phyloP scores from a whole-genome alignment of 2,329 filamentous ascomycete species.

The Penicillium sp. region DNA sequence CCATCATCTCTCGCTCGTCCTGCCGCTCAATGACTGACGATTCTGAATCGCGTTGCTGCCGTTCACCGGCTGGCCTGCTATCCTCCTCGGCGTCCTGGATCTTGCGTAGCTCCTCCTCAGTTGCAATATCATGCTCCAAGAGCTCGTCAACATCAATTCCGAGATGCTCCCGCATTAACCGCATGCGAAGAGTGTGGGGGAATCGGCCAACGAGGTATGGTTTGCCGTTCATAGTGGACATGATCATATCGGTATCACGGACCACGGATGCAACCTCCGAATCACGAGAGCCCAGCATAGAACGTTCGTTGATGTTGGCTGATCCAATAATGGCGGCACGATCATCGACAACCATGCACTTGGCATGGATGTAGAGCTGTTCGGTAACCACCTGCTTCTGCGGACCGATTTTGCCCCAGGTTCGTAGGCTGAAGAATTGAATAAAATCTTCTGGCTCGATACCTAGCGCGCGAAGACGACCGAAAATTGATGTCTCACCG shows the following conservation, averaged over 20 bases:
- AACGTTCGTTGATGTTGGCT: conserved; percentile 97
- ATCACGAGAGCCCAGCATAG: conserved; percentile 87
- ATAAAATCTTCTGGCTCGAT: conserved; percentile 96
- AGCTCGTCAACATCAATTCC: conserved; percentile 94
- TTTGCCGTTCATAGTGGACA: conserved; percentile 85
- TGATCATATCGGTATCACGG: conserved; percentile 88
- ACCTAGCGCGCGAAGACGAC: conserved; percentile 71
- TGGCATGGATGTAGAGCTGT: conserved; percentile 97
- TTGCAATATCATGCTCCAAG: conserved; percentile 72
- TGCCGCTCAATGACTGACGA: conserved; percentile 38
- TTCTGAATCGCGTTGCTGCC: conserved; percentile 29
- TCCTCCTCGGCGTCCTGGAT: conserved; percentile 59
- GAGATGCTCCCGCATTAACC: conserved; percentile 93
- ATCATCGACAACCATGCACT: conserved; percentile 95
- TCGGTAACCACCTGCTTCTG: conserved; percentile 85
- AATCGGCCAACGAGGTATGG: conserved; percentile 91
- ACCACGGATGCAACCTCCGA: conserved; percentile 90
- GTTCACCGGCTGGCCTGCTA: conserved; percentile 19
- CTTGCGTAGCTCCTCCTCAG: conserved; percentile 62
- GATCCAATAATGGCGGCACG: conserved; percentile 91
- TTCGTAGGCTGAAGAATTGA: conserved; percentile 85
- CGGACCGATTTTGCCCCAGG: conserved; percentile 88
- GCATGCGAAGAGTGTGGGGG: conserved; percentile 86
- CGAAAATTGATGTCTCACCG: conserved; percentile 89
- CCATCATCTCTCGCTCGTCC: conserved; percentile 44